These are phyloP conservation scores for Neurospora sp. DNA, from an alignment of 495 filamentous ascomycete species.

Conservation along the genomic window DNA sequence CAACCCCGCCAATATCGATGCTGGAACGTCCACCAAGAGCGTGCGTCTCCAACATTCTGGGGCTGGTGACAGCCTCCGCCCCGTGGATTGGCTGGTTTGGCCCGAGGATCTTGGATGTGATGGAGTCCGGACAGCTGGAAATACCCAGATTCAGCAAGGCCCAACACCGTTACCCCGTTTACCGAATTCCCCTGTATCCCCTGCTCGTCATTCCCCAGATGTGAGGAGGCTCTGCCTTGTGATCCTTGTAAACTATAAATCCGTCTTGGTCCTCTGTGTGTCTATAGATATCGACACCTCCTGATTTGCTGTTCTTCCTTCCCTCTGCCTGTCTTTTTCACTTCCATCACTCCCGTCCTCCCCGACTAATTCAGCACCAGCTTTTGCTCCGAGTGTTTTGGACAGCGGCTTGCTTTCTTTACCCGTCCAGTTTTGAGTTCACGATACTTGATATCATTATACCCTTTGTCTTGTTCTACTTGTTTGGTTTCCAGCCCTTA, in stretches of 20 bases:
- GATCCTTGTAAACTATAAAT: background rate
- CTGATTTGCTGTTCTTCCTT: background rate
- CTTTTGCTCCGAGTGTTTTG: background rate
- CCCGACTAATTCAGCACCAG: background rate
- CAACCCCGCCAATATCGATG: background rate
- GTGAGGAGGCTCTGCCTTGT: background rate
- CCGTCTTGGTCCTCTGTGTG: background rate
- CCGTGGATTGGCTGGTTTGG: background rate
- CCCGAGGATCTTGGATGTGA: constrained; percentile 6
- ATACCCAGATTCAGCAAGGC: background rate
- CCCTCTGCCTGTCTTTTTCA: background rate
- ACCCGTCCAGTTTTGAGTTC: background rate
- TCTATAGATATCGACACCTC: background rate
- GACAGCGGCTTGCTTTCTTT: background rate
- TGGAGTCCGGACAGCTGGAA: constrained; percentile 11
- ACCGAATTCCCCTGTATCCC: background rate
- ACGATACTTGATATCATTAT: background rate
- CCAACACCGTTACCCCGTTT: background rate
- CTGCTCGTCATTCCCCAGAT: background rate
- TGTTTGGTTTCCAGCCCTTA: background rate
- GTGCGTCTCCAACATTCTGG: background rate
- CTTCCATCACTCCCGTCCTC: background rate
- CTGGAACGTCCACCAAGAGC: background rate
- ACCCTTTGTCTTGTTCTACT: background rate
- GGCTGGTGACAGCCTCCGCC: background rate